These are phyloP conservation scores for Taphrina populina DNA, from an alignment of 1,139 yeast genomes.

Conservation along the genomic window DNA sequence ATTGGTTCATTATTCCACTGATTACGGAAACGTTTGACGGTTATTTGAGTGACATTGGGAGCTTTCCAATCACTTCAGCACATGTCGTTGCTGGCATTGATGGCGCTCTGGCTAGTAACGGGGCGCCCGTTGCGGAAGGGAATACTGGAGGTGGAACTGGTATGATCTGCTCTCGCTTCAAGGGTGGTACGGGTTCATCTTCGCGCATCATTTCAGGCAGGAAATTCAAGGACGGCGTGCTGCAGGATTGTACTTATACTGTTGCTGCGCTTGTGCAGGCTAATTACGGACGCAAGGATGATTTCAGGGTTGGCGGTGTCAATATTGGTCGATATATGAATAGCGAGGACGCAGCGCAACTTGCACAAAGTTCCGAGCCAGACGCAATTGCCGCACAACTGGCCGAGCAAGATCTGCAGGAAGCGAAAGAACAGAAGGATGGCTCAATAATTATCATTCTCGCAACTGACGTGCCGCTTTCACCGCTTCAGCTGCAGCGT, in stretches of 20 bases:
- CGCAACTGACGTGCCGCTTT: conserved; percentile 6
- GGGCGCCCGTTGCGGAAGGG: conserved; percentile 6
- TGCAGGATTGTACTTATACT: conserved; percentile 10
- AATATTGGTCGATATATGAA: conserved; percentile 16
- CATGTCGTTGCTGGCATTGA: conserved; percentile 6
- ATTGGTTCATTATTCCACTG: conserved; percentile 21
- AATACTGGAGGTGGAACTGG: conserved; percentile 18
- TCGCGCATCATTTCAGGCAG: conserved; percentile 2
- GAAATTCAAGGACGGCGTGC: neutral
- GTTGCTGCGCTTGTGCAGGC: conserved; percentile 12
- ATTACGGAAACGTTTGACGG: conserved; percentile 20
- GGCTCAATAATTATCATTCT: conserved; percentile 11
- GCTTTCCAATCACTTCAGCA: conserved; percentile 1
- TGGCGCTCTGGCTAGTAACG: conserved; percentile 3
- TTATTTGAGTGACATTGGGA: conserved; percentile 6
- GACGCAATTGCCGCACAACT: neutral
- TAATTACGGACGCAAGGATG: conserved; percentile 9
- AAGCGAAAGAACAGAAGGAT: conserved; percentile 6
- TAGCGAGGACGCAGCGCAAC: conserved; percentile 4
- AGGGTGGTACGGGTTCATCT: conserved; percentile 17
- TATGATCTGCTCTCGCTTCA: conserved; percentile 12
- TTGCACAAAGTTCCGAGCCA: neutral
- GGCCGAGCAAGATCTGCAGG: conserved; percentile 2
- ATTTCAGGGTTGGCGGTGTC: conserved; percentile 15
- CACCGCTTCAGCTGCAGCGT: conserved; percentile 6